Evolutionary conservation across 495 filamentous ascomycete genomes (phyloP), one percentile per base, ranked within the genome.

Genomic region (Lophium mytilinum): DNA sequence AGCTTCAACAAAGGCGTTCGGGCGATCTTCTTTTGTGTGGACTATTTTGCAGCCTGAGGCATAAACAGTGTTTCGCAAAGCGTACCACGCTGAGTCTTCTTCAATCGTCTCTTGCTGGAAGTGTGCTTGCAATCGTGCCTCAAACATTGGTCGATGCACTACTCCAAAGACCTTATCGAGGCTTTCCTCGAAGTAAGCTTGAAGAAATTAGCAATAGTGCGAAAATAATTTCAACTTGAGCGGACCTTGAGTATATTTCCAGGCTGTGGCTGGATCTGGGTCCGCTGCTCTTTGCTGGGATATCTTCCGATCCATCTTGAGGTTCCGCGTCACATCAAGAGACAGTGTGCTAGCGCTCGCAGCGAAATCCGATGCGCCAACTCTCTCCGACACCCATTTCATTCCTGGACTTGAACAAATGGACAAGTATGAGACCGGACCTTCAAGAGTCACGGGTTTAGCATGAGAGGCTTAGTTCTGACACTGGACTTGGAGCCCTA

Each of bases 401-500:
- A 60, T 40, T n/a, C 52, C 57, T n/a, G 52, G 9, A 14, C 53
- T 48, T 3, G 57, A 60, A 42, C 57, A 60, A 17, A 60, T 56
- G 24, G 57, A 60, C 11, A 60, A 43, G 30, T 19, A 60, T 10
- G 57, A 60, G 5, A 37, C 37, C 6, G 57, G 57, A 1, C 57
- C 57, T 54, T 12, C 2, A 41, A 30, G 24, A 30, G 24, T 6
- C 24, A 30, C 24, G 24, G 6, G 24, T 3, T 30, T 30, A 30
- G 24, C 24, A 3, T 30, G 6, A 30, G 24, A 30, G 24, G 24
- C 24, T 3, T 30, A 2, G 24, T 30, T 6, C 6, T 30, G 3
- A 30, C 2, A 2, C 24, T 2, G 24, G 6, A 30, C 24, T 30
- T 2, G 3, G 10, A 47, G 4, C 2, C 43, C 21, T 11, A 47